These are phyloP conservation scores for Hymenoscyphus infarciens DNA, from an alignment of 2,329 filamentous ascomycete species.

Conservation along the genomic window DNA sequence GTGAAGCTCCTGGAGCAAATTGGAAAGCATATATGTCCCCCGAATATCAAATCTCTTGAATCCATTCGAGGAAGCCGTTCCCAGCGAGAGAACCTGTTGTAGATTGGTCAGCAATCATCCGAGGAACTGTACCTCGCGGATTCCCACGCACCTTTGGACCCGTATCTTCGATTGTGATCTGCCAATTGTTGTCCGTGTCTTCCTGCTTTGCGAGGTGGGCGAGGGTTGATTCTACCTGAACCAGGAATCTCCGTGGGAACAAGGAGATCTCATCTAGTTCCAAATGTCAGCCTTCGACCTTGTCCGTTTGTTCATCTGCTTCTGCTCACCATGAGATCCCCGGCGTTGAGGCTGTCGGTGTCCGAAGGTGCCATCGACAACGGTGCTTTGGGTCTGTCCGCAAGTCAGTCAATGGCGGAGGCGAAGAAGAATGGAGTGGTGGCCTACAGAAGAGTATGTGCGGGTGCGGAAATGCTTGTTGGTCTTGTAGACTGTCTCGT, in stretches of 20 bases:
- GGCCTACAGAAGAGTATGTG: slow-evolving; percentile 33
- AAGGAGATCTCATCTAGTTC: slow-evolving; percentile 66
- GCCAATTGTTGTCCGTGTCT: slow-evolving; percentile 90
- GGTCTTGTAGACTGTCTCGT: slow-evolving; percentile 24
- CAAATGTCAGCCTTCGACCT: slow-evolving; percentile 1
- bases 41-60: slow-evolving; percentile 86
- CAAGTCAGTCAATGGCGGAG: slow-evolving; percentile 11
- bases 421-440: background rate
- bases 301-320: slow-evolving; percentile 2
- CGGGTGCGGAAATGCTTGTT: slow-evolving; percentile 30
- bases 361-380: slow-evolving; percentile 19
- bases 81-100: slow-evolving; percentile 69
- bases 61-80: slow-evolving; percentile 81
- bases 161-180: slow-evolving; percentile 95
- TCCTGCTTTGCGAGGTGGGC: slow-evolving; percentile 77
- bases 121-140: background rate
- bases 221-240: slow-evolving; percentile 82
- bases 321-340: slow-evolving; percentile 34
- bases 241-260: slow-evolving; percentile 73
- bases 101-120: slow-evolving; percentile 3
- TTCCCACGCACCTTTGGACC: slow-evolving; percentile 71
- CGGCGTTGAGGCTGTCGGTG: slow-evolving; percentile 30
- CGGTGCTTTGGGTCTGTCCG: slow-evolving; percentile 26
- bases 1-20: slow-evolving; percentile 90
- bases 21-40: slow-evolving; percentile 96